phyloP scores from a whole-genome alignment of 2,329 filamentous ascomycete genomes.

The Fusarium bulbicola region DNA sequence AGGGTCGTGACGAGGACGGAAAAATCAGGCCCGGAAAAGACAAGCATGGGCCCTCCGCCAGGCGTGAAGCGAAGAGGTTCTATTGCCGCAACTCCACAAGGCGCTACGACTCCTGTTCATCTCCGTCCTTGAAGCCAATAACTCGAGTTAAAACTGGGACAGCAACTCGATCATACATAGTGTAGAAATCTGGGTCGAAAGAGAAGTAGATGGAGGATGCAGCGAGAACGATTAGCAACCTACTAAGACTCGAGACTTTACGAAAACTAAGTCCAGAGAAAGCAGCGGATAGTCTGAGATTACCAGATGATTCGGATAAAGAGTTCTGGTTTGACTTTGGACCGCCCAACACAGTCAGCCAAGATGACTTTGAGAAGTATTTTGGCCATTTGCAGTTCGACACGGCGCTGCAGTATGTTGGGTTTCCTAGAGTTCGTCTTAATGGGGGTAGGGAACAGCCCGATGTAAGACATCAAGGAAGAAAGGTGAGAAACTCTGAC shows the following conservation, averaged over 20 bases:
- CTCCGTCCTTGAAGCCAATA: background rate
- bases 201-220: no score
- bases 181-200: background rate
- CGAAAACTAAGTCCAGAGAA: no score
- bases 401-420: conserved; percentile 2
- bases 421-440: conserved; percentile 3
- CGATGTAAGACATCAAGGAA: background rate
- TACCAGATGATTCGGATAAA: no score
- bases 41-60: background rate
- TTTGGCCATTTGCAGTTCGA: conserved; percentile 14
- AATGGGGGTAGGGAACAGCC: background rate
- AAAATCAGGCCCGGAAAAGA: background rate
- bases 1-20: background rate
- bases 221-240: no score
- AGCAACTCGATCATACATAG: background rate
- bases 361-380: background rate
- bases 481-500: background rate
- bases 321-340: background rate
- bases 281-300: no score
- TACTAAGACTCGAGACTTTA: no score
- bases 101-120: background rate
- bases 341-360: background rate
- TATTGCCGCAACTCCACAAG: background rate
- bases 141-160: background rate
- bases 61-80: background rate